A percentile compares a stretch with the other conserved stretches of the same genome.
These are phyloP conservation scores for Micromonas pusilla DNA, from an alignment of 139 green algal genomes.

Conservation along the genomic window DNA sequence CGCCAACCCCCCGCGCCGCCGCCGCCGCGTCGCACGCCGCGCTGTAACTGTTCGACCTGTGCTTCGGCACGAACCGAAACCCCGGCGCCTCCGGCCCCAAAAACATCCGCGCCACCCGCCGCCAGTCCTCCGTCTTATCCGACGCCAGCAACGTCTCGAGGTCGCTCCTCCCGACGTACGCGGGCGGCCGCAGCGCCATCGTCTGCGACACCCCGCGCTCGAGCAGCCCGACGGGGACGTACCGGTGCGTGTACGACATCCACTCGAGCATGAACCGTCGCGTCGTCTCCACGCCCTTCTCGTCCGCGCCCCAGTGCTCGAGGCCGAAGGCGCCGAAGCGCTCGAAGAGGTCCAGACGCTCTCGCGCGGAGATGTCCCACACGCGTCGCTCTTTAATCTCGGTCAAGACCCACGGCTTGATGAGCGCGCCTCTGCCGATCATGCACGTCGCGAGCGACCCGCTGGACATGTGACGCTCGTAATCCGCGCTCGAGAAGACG, in stretches of 20 bases:
- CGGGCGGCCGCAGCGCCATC: conserved; percentile 66
- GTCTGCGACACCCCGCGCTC: conserved; percentile 56
- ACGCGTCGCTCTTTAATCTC: conserved; percentile 90
- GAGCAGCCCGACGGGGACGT: conserved; percentile 88
- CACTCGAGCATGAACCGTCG: conserved; percentile 92
- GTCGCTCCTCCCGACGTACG: conserved; percentile 59
- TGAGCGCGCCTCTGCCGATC: conserved; percentile 84
- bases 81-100: not conserved
- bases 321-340: conserved; percentile 66
- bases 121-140: conserved; percentile 14
- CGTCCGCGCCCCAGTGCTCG: conserved; percentile 90
- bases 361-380: conserved; percentile 86
- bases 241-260: conserved; percentile 86
- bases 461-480: conserved; percentile 42
- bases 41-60: conserved; percentile 54
- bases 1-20: too few relatives aligned
- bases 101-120: not conserved
- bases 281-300: conserved; percentile 80
- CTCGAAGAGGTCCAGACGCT: conserved; percentile 84
- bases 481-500: conserved; percentile 72
- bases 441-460: conserved; percentile 64
- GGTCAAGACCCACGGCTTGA: conserved; percentile 98
- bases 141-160: conserved; percentile 79
- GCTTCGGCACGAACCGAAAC: conserved; percentile 82
- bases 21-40: conserved; percentile 2